Evolutionary conservation across 2,329 filamentous ascomycete genomes (phyloP).

Genomic region (Ceratocystis eucalypticola): DNA sequence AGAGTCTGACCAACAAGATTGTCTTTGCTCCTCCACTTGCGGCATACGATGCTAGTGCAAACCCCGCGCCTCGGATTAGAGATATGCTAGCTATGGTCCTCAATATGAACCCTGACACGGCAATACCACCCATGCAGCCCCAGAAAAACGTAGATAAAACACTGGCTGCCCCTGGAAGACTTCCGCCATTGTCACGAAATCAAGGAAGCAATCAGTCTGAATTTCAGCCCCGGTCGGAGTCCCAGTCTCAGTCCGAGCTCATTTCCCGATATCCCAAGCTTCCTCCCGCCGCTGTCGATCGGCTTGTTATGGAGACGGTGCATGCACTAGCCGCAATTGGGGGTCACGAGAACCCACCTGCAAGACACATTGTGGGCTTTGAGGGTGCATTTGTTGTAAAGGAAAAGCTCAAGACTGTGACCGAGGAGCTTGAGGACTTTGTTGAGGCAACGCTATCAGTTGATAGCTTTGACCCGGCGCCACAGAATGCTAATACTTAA

Average conservation of each 20-base stretch:
- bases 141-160: slow-evolving; percentile 14
- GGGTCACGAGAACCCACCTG: slow-evolving; percentile 89
- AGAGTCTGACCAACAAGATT: slow-evolving; percentile 74
- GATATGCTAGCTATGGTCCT: slow-evolving; percentile 72
- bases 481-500: neutral
- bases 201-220: neutral
- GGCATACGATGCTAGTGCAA: slow-evolving; percentile 49
- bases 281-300: slow-evolving; percentile 52
- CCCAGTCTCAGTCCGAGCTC: slow-evolving; percentile 28
- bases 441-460: slow-evolving; percentile 78
- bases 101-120: slow-evolving; percentile 58
- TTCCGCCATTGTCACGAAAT: neutral
- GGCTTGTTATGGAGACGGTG: slow-evolving; percentile 74
- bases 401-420: slow-evolving; percentile 92
- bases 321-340: slow-evolving; percentile 84
- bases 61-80: slow-evolving; percentile 61
- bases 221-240: neutral
- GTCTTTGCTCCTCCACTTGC: slow-evolving; percentile 67
- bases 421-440: slow-evolving; percentile 92
- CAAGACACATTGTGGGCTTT: slow-evolving; percentile 81
- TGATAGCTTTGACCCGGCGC: slow-evolving; percentile 33
- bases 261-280: slow-evolving; percentile 62
- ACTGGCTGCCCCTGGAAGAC: neutral
- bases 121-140: slow-evolving; percentile 26
- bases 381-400: slow-evolving; percentile 81